phyloP scores from a whole-genome alignment of 352 stramenopile genomes.

The Phytopythium kandeliae region DNA sequence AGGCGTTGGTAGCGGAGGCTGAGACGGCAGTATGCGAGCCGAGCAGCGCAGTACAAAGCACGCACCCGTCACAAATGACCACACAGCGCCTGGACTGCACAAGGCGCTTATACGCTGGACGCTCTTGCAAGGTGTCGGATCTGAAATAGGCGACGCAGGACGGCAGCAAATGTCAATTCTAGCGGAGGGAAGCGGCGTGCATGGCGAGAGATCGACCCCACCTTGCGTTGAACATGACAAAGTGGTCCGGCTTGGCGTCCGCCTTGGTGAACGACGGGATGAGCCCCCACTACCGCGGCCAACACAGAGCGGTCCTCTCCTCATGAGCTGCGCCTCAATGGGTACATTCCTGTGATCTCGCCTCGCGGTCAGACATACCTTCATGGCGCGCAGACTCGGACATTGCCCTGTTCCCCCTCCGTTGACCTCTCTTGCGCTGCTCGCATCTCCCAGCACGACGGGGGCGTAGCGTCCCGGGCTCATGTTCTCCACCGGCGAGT shows the following conservation, averaged over 20 bases:
- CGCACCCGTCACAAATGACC: slow-evolving; percentile 74
- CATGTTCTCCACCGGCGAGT: slow-evolving; percentile 77
- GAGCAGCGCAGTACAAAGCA: too few relatives aligned
- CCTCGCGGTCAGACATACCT: slow-evolving; percentile 16
- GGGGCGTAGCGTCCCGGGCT: slow-evolving; percentile 58
- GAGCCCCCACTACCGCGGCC: slow-evolving; percentile 53
- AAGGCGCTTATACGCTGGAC: slow-evolving; percentile 67
- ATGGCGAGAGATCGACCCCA: slow-evolving; percentile 21
- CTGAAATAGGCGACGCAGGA: slow-evolving; percentile 15
- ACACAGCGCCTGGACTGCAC: slow-evolving; percentile 74
- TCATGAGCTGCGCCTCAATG: too few relatives aligned
- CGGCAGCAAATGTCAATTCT: neutral
- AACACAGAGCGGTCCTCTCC: neutral
- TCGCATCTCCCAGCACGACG: slow-evolving; percentile 32
- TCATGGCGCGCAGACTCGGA: slow-evolving; percentile 53
- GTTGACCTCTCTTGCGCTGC: neutral
- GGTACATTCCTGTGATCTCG: neutral
- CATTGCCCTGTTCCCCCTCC: slow-evolving; percentile 7
- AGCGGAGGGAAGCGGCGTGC: neutral
- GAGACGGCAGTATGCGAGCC: neutral
- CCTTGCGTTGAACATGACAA: slow-evolving; percentile 85
- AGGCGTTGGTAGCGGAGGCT: neutral
- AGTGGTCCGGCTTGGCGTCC: slow-evolving; percentile 69
- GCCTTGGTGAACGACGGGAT: slow-evolving; percentile 82
- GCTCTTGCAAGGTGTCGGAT: slow-evolving; percentile 63